Conservation (phyloP, 345 rosid species). For the Eutrema yunnanense region DNA sequence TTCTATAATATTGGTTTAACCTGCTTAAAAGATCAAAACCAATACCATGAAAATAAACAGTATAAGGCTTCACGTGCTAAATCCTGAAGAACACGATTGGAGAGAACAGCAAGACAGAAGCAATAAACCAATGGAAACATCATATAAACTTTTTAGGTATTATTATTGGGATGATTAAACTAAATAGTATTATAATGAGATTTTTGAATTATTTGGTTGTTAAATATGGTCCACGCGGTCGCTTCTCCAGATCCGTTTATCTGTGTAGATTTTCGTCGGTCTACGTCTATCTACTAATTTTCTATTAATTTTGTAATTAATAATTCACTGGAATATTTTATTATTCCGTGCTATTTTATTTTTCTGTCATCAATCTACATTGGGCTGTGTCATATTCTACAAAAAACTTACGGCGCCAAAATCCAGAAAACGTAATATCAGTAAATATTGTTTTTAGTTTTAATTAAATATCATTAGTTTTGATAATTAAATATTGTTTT, state of each 20-base stretch:
- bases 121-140: constrained; percentile 30
- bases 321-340: neutral
- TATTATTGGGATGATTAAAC: constrained; percentile 30
- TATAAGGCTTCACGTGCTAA: constrained; percentile 22
- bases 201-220: constrained; percentile 20
- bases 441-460: neutral
- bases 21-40: neutral
- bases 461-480: no score
- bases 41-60: neutral
- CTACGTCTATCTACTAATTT: constrained; percentile 5
- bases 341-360: neutral
- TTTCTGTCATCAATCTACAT: neutral
- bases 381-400: neutral
- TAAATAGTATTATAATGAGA: constrained; percentile 13
- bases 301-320: neutral
- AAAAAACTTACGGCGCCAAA: no score
- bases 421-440: neutral
- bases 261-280: constrained; percentile 19
- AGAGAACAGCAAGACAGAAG: constrained; percentile 26
- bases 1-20: neutral
- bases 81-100: constrained; percentile 31
- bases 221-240: constrained; percentile 30
- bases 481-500: no score
- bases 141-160: neutral
- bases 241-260: constrained; percentile 23